Evolutionary conservation across 495 filamentous ascomycete genomes (phyloP).

Genomic region (Aspergillus funiculosus): DNA sequence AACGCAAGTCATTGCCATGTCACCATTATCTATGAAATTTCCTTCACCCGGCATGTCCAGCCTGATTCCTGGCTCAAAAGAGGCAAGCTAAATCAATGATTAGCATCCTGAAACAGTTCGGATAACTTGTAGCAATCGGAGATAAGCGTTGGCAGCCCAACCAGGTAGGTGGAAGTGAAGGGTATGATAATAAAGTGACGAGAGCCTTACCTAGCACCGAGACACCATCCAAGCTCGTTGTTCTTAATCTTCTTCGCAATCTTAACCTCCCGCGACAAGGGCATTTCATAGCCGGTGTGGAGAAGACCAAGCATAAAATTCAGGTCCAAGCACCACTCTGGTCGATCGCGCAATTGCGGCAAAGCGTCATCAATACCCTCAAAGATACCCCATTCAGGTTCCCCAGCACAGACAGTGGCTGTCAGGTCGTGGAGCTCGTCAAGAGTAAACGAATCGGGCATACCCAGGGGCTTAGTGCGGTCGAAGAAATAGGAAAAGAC

Average conservation of each 20-base stretch:
- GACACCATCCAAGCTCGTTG: conserved; percentile 95
- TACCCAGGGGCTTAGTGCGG: conserved; percentile 82
- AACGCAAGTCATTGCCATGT: conserved; percentile 15
- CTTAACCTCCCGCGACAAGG: conserved; percentile 87
- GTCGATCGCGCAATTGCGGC: conserved; percentile 67
- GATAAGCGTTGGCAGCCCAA: no score
- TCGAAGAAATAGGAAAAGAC: conserved; percentile 98
- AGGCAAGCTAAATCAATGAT: conserved; percentile 55
- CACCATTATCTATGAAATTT: conserved; percentile 44
- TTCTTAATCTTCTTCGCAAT: conserved; percentile 98
- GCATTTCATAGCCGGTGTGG: conserved; percentile 98
- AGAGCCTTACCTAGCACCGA: conserved; percentile 78
- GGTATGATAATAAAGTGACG: not conserved
- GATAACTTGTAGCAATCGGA: no score
- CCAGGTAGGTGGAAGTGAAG: no score
- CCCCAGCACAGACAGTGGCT: conserved; percentile 74
- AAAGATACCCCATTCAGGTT: conserved; percentile 73
- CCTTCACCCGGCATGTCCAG: conserved; percentile 68
- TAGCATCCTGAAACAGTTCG: conserved; percentile 25
- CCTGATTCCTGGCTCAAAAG: conserved; percentile 66
- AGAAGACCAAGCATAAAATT: conserved; percentile 91
- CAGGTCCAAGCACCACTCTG: conserved; percentile 88
- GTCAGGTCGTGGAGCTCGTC: conserved; percentile 81
- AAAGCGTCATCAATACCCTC: conserved; percentile 61
- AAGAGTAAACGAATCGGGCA: conserved; percentile 91